Evolutionary conservation across 352 stramenopile genomes (phyloP).

Genomic region (Globisporangium viniferum): DNA sequence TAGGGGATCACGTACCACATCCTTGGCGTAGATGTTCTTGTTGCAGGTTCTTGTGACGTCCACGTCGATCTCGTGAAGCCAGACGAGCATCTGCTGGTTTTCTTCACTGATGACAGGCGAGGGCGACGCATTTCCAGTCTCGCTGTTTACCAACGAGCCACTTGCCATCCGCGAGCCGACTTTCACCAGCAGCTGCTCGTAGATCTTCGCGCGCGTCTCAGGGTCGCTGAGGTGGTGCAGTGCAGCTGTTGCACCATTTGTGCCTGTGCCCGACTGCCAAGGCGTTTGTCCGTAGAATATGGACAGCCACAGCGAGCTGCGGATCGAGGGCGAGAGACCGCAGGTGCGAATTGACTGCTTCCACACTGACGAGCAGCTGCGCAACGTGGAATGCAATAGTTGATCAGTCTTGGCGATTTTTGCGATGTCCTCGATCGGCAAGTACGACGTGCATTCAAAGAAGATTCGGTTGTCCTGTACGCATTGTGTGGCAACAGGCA

Average conservation of each 20-base stretch:
- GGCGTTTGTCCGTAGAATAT: slow-evolving; percentile 59
- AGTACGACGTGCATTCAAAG: slow-evolving; percentile 42
- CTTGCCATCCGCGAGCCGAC: slow-evolving; percentile 43
- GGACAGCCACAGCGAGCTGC: slow-evolving; percentile 62
- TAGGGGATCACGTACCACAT: slow-evolving; percentile 14
- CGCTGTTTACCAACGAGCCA: slow-evolving; percentile 8
- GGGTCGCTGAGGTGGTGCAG: slow-evolving; percentile 41
- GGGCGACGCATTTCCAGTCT: neutral
- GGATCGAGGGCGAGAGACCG: slow-evolving; percentile 38
- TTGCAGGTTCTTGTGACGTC: slow-evolving; percentile 75
- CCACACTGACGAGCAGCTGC: slow-evolving; percentile 53
- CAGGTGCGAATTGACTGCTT: slow-evolving; percentile 68
- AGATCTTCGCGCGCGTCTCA: slow-evolving; percentile 46
- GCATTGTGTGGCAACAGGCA: neutral
- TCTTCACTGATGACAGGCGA: slow-evolving; percentile 30
- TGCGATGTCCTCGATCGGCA: slow-evolving; percentile 46
- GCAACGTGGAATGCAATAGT: slow-evolving; percentile 13
- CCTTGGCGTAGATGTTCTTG: slow-evolving; percentile 44
- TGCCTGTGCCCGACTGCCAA: slow-evolving; percentile 23
- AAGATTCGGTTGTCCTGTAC: slow-evolving; percentile 29
- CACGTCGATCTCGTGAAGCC: slow-evolving; percentile 81
- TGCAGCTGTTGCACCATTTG: slow-evolving; percentile 8
- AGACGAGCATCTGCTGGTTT: slow-evolving; percentile 48
- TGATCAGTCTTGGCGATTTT: slow-evolving; percentile 31
- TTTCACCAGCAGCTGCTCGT: slow-evolving; percentile 64